Evolutionary conservation across 805 yeast species (phyloP), one percentile per base, ranked within the genome.

Genomic region (Kazachstania viticola): DNA sequence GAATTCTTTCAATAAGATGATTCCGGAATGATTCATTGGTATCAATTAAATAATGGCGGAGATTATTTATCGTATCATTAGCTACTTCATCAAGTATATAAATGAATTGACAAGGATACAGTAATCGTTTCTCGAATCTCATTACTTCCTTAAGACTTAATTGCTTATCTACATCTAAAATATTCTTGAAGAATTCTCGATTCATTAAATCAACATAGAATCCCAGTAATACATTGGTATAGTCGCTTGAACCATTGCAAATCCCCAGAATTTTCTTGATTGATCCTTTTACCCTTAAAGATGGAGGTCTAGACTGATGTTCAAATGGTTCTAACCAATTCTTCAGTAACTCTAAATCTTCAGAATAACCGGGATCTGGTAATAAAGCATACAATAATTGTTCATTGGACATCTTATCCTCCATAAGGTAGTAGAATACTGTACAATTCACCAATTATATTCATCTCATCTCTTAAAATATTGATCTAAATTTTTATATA

Each of bases 251-350:
- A 25, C 29, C 16, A 22, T 29, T 17, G 27, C 31, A 23, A 19
- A 23, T 27, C 27, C 32, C 33, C 17, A 23, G n/a, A 22, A 42
- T 22, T 5, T 16, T 36, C 28, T 32, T 39, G 7, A 44, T 44
- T 5, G 43, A 23, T 17, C 41, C 38, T 26, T 39, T 44, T 15
- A 46, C 17, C 27, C 49, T 30, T 28, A 51, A 29, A 3, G 53
- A 41, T 2, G 56, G 56, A 17, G 55, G 55, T 13, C 42, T 42
- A 25, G 37, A 33, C 21, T 41, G 48, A 33, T 50, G 54, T 29
- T 46, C 53, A 18, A 40, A 36, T 14, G 53, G 52, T 22, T 42
- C 41, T 15, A 51, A 17, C 56, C 56, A 51, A 9, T 36, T 33
- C 11, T 49, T 32, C 18, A 51, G 23, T 2, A 41, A 32, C 14